Conservation (phyloP, 1,284 basidiomycete genomes). For the Papiliotrema laurentii region DNA sequence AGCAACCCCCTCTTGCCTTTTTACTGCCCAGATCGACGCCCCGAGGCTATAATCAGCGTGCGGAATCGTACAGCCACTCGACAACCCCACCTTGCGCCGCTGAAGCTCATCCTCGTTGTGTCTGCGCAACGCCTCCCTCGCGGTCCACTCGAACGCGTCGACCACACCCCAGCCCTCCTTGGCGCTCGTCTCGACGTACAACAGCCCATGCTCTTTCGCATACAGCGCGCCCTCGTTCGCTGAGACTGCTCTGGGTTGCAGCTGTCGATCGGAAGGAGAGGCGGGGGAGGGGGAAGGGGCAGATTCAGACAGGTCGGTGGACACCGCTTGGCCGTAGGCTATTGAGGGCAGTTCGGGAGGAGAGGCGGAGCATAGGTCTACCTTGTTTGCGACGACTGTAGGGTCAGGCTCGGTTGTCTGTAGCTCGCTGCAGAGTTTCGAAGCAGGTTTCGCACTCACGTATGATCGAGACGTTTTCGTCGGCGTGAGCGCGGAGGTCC, state of each 20-base stretch:
- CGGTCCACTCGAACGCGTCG: constrained; percentile 43
- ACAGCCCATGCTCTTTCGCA: constrained; percentile 37
- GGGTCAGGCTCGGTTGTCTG: not conserved
- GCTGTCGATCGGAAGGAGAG: not conserved
- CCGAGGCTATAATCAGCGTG: too few relatives aligned
- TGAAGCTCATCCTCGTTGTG: constrained; percentile 28
- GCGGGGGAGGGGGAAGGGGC: not conserved
- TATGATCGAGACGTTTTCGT: constrained; percentile 44
- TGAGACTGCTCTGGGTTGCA: constrained; percentile 18
- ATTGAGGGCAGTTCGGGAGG: constrained; percentile 26
- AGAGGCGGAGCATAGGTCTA: constrained; percentile 32
- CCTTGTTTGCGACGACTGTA: constrained; percentile 44
- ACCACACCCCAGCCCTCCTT: constrained; percentile 45
- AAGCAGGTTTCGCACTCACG: constrained; percentile 17
- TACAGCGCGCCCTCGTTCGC: constrained; percentile 34
- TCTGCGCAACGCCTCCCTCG: constrained; percentile 37
- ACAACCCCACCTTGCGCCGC: constrained; percentile 19
- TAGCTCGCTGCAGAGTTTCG: not conserved
- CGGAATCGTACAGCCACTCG: too few relatives aligned
- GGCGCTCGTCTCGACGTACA: constrained; percentile 43
- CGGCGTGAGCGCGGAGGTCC: constrained; percentile 38
- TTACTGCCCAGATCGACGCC: not conserved
- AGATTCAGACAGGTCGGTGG: not conserved
- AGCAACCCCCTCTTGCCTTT: not conserved
- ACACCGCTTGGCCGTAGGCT: constrained; percentile 5